Base-by-base conservation (phyloP, 371 early-diverging fungal genomes). In the Sporodiniella umbellata region DNA sequence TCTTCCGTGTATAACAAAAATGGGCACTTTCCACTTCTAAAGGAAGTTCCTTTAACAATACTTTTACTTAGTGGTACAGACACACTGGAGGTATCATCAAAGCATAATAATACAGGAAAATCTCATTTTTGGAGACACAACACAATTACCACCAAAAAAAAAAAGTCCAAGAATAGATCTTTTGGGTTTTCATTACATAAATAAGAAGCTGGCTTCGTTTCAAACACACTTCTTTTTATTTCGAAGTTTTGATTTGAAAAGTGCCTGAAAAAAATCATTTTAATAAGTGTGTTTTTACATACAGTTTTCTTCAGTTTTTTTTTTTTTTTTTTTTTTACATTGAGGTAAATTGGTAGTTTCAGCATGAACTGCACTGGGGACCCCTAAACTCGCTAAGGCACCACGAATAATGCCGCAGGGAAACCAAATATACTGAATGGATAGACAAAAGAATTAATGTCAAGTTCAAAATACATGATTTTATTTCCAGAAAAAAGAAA, bases 371-470 rank as follows among this genome's bases (percentile, higher is more conserved):
- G 84, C 85, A 45, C 87, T 85, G n/a, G 81, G 62, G 12, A 95
- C 82, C 22, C 98, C 97, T 23, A 95, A 72, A 63, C 89, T 91
- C 4, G 92, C 86, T 3, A 96, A 73, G 3, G 93, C 90, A 8
- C 98, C 98, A 23, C 96, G 85, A 33, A 98, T 87, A 30, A 98
- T 81, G 3, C 98, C 98, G 59, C 96, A 96, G 2, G 96, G 95
- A 61, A 95, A 89, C 83, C 94, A 93, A 10, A 94, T 79, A 69
- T 90, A 92, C 89, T 93, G 60, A 7, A 38, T n/a, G 8, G 30
- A 24, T 26, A 8, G 19, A n/a, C 22, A 19, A 19, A 19, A 42
- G 17, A 8, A 8, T 8, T 18, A 37, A n/a, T n/a, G n/a, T n/a
- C n/a, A n/a, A n/a, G n/a, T n/a, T n/a, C n/a, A n/a, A n/a, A n/a